Base-by-base conservation (phyloP, 129 eudicot genomes). In the Calendula officinalis region DNA sequence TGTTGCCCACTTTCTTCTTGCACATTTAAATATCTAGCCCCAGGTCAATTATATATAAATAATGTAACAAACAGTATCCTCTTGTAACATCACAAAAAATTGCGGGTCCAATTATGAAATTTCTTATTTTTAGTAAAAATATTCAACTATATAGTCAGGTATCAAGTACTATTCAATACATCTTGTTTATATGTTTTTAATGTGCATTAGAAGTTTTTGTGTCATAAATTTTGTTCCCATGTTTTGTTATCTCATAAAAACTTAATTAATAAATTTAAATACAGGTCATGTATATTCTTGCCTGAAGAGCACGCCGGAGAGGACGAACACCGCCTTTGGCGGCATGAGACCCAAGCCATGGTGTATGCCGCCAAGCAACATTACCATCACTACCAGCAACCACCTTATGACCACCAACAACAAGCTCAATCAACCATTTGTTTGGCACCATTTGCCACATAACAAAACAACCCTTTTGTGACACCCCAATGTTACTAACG, bases 321-420 rank as follows among this genome's bases (percentile, higher is more conserved):
- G 99, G 99, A 52, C 99, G 89, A 5, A 80, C 86, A 4, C 88
- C 94, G 27, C 98, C 96, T 82, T 87, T 82, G 50, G 98, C 96
- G 41, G 96, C 87, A 61, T 91, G 98, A 46, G 92, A 70, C 27
- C 88, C 86, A 1, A 91, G 86, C 96, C 98, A 91, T 7, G 98
- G 98, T 8, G 96, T 91, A 66, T 88, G 95, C 22, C 94, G 94
- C 98, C 96, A 91, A 41, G 98, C 96, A 63, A 91, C 82, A 58
- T 74, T 84, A 64, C 98, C 98, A 64, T 91, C 96, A 69, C 98
- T 82, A 6, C 94, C 96, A 12, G 98, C 96, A 5, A 87, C 87
- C 36, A 91, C 90, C 61, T 87, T 87, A 63, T 82, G 94, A 30
- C 88, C 84, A 5, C 79, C 94, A 22, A 87, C 96, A 57, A 77